Base-by-base conservation (phyloP, 352 stramenopile species). In the Phytophthora macrochlamydospora region DNA sequence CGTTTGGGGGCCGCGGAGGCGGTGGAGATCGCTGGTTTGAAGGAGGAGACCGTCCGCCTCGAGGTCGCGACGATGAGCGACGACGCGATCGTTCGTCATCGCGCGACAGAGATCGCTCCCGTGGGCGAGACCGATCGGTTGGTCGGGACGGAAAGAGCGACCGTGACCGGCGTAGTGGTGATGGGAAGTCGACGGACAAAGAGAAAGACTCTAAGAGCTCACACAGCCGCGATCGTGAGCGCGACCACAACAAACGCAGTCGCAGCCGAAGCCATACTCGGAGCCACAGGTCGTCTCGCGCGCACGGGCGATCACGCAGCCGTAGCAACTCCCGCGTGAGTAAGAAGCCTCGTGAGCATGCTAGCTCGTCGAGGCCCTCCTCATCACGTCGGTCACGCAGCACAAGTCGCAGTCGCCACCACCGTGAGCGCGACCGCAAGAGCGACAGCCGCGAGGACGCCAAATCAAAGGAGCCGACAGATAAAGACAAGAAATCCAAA, bases 271-370 rank as follows among this genome's bases (percentile, higher is more conserved):
- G 77, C 18, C 18, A 24, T 24, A 24, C 18, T 38, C 70, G 73
- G 31, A 87, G 72, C 58, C 70, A 71, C 45, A 76, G 62, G 40
- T 44, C 56, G 60, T 64, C 46, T 46, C 75, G 31, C 52, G 67
- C 44, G 46, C 71, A 38, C 28, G 74, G 24, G 51, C 75, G 74
- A 42, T 73, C 77, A 33, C 76, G 81, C 49, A 92, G 81, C 59
- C 79, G 77, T 48, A 92, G 84, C 57, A 64, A 73, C 37, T 85
- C 77, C 2, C 84, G 78, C 38, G 64, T 59, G n/a, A 71, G 76
- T 18, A 83, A 81, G 37, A 73, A 69, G 43, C 56, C 59, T 37
- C 73, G 70, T n/a, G 77, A 85, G 2, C 69, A 72, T 28, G 65
- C 63, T 4, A 76, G 75, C 13, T 76, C 62, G 7, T 75, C 62